Evolutionary conservation across 331 rosid species (phyloP).

Genomic region (Quercus tomentella): DNA sequence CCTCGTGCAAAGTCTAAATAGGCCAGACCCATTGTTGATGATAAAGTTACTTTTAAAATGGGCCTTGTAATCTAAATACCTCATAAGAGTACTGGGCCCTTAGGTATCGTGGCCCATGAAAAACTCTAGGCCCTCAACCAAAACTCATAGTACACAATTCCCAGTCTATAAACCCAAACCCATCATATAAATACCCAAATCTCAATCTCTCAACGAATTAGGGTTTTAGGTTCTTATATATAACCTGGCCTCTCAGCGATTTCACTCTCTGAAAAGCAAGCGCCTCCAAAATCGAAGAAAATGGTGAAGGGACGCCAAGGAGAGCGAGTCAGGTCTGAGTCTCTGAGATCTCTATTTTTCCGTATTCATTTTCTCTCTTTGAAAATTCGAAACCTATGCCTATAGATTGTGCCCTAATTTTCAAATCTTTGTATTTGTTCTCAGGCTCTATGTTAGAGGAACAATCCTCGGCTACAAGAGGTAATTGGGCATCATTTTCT

Average conservation of each 20-base stretch:
- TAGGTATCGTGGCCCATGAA: not conserved
- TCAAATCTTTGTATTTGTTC: not conserved
- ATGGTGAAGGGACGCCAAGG: conserved; percentile 94
- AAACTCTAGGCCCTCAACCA: not conserved
- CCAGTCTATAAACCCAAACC: not conserved
- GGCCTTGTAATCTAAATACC: not conserved
- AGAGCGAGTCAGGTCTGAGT: conserved; percentile 73
- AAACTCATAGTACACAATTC: not conserved
- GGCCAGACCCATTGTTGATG: too few relatives aligned
- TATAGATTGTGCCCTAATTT: conserved; percentile 1
- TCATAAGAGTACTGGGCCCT: too few relatives aligned
- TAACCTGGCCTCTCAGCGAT: not conserved
- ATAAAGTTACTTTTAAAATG: not conserved
- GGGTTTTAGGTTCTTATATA: not conserved
- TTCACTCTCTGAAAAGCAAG: not conserved
- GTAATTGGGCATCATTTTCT: conserved; percentile 25
- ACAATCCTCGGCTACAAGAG: conserved; percentile 94
- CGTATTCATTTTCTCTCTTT: not conserved
- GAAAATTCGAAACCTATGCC: too few relatives aligned
- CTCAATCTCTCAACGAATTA: not conserved
- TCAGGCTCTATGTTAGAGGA: conserved; percentile 79
- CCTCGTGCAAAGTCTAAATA: too few relatives aligned
- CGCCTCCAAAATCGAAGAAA: conserved; percentile 12
- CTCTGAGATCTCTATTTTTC: conserved; percentile 14
- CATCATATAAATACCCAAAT: not conserved